A percentile compares a stretch with the other conserved stretches of the same genome.
Conservation (phyloP, 345 rosid genomes). For the Eutrema yunnanense region DNA sequence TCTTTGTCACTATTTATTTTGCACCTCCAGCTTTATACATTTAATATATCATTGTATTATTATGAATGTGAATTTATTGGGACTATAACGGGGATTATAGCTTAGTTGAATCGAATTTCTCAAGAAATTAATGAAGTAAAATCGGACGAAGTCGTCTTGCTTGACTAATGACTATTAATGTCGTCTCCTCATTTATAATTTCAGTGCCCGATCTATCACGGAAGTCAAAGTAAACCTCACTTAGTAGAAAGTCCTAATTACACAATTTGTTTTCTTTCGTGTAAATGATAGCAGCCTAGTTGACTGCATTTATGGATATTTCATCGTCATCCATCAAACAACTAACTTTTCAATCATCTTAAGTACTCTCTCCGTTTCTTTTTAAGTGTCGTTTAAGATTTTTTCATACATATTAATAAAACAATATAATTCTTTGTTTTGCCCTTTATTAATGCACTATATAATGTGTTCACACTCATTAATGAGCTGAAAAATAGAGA, state of each 20-base stretch:
- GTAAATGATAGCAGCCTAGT: slow-evolving; percentile 9
- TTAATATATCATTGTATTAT: not conserved
- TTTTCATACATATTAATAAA: too few species aligned
- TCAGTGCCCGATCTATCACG: not conserved
- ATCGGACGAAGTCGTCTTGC: not conserved
- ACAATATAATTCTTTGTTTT: too few species aligned
- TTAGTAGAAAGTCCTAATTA: not conserved
- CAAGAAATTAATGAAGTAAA: slow-evolving; percentile 2
- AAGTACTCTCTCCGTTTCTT: too few species aligned
- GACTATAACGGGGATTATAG: not conserved
- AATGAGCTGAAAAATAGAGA: too few species aligned
- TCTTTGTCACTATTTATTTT: slow-evolving; percentile 22
- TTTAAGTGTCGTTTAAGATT: too few species aligned
- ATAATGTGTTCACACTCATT: too few species aligned
- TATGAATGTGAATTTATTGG: not conserved
- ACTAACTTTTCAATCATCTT: not conserved
- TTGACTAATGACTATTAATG: slow-evolving; percentile 11
- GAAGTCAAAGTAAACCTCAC: slow-evolving; percentile 14
- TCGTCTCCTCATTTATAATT: slow-evolving; percentile 4
- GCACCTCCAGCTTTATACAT: not conserved
- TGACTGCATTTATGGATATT: slow-evolving; percentile 24
- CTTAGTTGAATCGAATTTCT: not conserved
- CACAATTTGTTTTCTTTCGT: not conserved
- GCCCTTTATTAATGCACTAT: too few species aligned
- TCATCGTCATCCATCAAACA: slow-evolving; percentile 20